Evolutionary conservation across 108 stramenopile genomes (phyloP).

Genomic region (Skeletonema costatum): DNA sequence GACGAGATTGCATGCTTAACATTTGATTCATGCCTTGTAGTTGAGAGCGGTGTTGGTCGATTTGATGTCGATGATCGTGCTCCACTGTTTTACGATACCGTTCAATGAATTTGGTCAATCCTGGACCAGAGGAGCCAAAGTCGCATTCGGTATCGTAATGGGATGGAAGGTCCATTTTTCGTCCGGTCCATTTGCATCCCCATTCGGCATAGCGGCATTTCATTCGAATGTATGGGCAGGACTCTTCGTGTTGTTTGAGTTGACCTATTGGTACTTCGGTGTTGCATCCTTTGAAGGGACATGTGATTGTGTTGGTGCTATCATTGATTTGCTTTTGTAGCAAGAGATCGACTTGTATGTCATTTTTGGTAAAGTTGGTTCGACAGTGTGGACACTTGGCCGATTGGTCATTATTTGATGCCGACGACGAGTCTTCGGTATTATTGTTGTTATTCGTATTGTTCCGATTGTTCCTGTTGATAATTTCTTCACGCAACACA

Average conservation of each 20-base stretch:
- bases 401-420: background rate
- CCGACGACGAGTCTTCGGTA: background rate
- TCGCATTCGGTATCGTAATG: background rate
- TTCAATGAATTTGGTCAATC: background rate
- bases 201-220: conserved; percentile 9
- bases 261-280: background rate
- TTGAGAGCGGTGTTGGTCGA: background rate
- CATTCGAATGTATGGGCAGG: conserved; percentile 13
- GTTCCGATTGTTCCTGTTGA: background rate
- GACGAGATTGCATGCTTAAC: conserved; percentile 10
- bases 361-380: background rate
- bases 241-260: conserved; percentile 9
- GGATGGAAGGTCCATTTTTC: background rate
- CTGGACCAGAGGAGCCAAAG: background rate
- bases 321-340: background rate
- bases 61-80: background rate
- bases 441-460: background rate
- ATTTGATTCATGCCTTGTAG: conserved; percentile 1
- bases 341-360: background rate
- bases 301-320: conserved; percentile 2
- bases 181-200: conserved; percentile 12
- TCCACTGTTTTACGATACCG: background rate
- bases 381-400: conserved; percentile 7
- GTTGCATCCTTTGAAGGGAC: conserved; percentile 7
- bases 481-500: conserved; percentile 2